Conservation (phyloP, 2,329 filamentous ascomycete genomes). For the Talaromyces sp. region DNA sequence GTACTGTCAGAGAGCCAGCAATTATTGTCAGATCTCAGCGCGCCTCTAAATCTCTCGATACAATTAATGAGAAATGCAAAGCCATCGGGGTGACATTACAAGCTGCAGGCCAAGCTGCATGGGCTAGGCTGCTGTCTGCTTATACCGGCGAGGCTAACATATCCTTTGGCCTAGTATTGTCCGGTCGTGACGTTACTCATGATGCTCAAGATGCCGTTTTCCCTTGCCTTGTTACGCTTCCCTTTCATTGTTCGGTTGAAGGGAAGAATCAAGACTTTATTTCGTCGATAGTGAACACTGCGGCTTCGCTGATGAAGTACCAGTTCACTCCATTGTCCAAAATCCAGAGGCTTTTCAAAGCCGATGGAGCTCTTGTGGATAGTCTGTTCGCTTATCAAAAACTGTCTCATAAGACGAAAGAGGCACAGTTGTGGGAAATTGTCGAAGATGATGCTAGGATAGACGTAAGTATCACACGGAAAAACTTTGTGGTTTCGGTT, state of each 20-base stretch:
- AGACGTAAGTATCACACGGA: slow-evolving; percentile 43
- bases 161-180: slow-evolving; percentile 75
- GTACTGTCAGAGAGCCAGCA: slow-evolving; percentile 35
- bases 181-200: slow-evolving; percentile 60
- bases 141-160: slow-evolving; percentile 72
- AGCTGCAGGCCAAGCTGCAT: slow-evolving; percentile 69
- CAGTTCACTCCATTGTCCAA: slow-evolving; percentile 67
- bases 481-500: slow-evolving; percentile 1
- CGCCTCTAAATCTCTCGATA: slow-evolving; percentile 36
- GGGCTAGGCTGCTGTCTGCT: slow-evolving; percentile 67
- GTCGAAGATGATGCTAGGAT: slow-evolving; percentile 62
- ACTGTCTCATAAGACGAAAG: slow-evolving; percentile 21
- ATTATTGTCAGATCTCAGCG: slow-evolving; percentile 30
- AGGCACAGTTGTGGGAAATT: slow-evolving; percentile 52
- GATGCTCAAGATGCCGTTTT: slow-evolving; percentile 59
- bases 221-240: slow-evolving; percentile 78
- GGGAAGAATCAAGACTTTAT: slow-evolving; percentile 56
- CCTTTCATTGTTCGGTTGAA: slow-evolving; percentile 57
- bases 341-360: slow-evolving; percentile 66
- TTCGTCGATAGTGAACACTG: slow-evolving; percentile 59
- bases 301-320: slow-evolving; percentile 59
- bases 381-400: slow-evolving; percentile 83
- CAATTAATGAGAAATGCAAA: slow-evolving; percentile 55
- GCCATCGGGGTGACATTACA: slow-evolving; percentile 66
- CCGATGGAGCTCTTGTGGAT: slow-evolving; percentile 68